Conservation (phyloP, 208 protist genomes). For the Crithidia expoeki region DNA sequence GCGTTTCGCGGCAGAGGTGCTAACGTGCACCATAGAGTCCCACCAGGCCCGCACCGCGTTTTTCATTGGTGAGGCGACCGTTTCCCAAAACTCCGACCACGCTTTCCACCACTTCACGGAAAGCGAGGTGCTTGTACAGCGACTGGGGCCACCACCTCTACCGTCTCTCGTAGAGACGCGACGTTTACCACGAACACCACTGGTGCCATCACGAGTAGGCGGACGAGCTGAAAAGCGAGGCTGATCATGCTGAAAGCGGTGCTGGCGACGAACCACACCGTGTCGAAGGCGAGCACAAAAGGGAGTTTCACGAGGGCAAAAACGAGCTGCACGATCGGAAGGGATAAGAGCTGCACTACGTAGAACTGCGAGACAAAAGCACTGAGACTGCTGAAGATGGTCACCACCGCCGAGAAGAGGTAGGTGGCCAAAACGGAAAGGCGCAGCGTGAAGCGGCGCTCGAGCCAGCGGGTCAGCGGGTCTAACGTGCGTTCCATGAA, state of each 20-base stretch:
- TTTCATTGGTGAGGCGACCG: constrained; percentile 76
- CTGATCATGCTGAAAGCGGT: constrained; percentile 41
- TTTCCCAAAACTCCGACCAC: constrained; percentile 82
- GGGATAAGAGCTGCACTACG: constrained; percentile 48
- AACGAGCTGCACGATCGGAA: constrained; percentile 36
- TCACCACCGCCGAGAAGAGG: constrained; percentile 66
- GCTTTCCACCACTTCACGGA: constrained; percentile 65
- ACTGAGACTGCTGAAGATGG: constrained; percentile 55
- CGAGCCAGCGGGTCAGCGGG: constrained; percentile 64
- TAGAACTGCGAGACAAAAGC: constrained; percentile 69
- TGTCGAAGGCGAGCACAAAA: constrained; percentile 51
- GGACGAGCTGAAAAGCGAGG: constrained; percentile 47
- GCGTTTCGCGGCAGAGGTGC: constrained; percentile 40
- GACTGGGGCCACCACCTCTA: constrained; percentile 30
- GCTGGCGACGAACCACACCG: constrained; percentile 39
- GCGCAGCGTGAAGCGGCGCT: constrained; percentile 68
- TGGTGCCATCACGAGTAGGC: constrained; percentile 56
- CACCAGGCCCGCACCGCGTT: constrained; percentile 84
- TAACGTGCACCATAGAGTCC: constrained; percentile 70
- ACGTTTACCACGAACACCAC: constrained; percentile 57
- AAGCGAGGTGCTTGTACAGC: constrained; percentile 54
- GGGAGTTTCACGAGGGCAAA: constrained; percentile 49
- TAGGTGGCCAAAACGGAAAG: constrained; percentile 81
- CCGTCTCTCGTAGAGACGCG: constrained; percentile 32
- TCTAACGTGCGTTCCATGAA: constrained; percentile 66